Conservation (phyloP, 2,329 filamentous ascomycete genomes). For the Ceratocystis lukuohia region DNA sequence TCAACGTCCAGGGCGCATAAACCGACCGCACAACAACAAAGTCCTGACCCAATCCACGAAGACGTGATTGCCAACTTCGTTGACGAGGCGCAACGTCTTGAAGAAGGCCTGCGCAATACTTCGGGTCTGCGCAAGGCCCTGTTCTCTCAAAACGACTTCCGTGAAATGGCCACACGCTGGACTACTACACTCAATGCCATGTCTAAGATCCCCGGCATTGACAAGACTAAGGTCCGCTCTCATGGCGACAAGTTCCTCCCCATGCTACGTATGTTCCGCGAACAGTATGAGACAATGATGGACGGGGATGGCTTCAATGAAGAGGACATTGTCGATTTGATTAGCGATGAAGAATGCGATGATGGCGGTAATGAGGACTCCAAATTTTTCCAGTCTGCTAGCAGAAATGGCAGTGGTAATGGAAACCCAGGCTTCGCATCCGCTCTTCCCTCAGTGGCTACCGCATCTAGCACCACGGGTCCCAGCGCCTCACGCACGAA, state of each 20-base stretch:
- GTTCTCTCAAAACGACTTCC: conserved; percentile 57
- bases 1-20: conserved; percentile 11
- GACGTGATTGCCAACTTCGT: conserved; percentile 54
- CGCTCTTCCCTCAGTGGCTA: background rate
- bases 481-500: conserved; percentile 19
- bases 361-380: conserved; percentile 32
- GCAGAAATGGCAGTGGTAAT: conserved; percentile 29
- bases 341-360: conserved; percentile 33
- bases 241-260: conserved; percentile 49
- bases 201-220: conserved; percentile 48
- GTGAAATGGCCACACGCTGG: conserved; percentile 60
- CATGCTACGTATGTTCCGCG: conserved; percentile 39
- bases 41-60: conserved; percentile 42
- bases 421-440: background rate
- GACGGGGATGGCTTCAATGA: conserved; percentile 21
- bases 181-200: conserved; percentile 50
- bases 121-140: conserved; percentile 43
- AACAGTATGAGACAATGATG: conserved; percentile 39
- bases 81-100: conserved; percentile 43
- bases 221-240: conserved; percentile 44
- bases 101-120: conserved; percentile 48
- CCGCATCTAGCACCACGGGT: background rate
- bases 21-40: conserved; percentile 29
- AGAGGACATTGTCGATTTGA: conserved; percentile 41
- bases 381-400: conserved; percentile 33